Evolutionary conservation across 192 early-diverging fungal species (phyloP), one percentile per base, ranked within the genome.

Genomic region (Coemansia sp.): DNA sequence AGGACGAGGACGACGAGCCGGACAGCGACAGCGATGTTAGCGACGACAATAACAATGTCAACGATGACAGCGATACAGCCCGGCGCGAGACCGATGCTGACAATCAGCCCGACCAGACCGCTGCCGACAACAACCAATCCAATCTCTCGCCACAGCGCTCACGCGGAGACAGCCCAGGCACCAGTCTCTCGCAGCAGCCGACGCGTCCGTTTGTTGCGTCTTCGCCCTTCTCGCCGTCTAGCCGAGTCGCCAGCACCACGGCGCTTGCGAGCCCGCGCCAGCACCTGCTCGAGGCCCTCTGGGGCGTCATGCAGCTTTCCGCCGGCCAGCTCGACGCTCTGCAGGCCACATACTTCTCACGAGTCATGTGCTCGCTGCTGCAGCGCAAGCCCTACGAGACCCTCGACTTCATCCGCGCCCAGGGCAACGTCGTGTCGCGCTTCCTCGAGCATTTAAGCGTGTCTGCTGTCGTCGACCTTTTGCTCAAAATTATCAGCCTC

Each of bases 311-410:
- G 62, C 44, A 62, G 9, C 90, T 93, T 67, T 81, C 83, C 33
- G 83, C 83, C 8, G 82, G 84, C 12, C 85, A 87, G 57, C 70
- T 96, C 59, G 84, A 93, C 63, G 78, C 86, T 12, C 74, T 91
- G 23, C 91, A 93, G 57, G 91, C 95, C 17, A 90, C 86, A 43
- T 92, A 93, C 71, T 99, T 96, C 73, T 82, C 81, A 60, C 96
- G 95, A 78, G 90, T 95, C 18, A 93, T 94, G 78, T 84, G 82
- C 24, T 86, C 92, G 5, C 82, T 96, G 24, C 69, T 97, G 61
- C 82, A 89, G 69, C 94, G 93, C 78, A 94, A 96, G 66, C 91
- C 91, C 23, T 83, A 81, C 51, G 89, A 93, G 92, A 90, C 93
- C 84, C 66, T 98, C 15, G 77, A 84, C 39, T 96, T 92, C 64